A percentile compares a stretch with the other conserved stretches of the same genome.
These are phyloP conservation scores for Talaromyces wortmannii DNA, from an alignment of 495 filamentous ascomycete genomes.

Conservation along the genomic window DNA sequence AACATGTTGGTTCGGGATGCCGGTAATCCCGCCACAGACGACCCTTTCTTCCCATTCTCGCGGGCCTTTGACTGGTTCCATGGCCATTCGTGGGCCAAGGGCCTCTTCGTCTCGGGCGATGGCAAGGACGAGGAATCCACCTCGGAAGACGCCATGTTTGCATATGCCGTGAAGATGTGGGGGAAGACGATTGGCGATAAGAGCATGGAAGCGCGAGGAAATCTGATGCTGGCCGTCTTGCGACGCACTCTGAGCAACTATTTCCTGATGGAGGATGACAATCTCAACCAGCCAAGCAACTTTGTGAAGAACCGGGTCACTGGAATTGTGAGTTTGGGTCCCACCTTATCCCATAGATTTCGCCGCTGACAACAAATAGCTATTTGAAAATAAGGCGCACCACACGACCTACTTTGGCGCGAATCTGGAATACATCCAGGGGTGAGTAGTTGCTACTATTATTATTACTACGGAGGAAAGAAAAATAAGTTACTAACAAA, in stretches of 20 bases:
- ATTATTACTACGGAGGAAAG: background rate
- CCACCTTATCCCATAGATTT: too few relatives aligned
- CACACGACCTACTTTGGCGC: slow-evolving; percentile 90
- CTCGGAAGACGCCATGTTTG: slow-evolving; percentile 84
- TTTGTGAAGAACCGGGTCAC: slow-evolving; percentile 83
- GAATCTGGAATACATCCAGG: slow-evolving; percentile 79
- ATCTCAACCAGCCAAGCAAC: slow-evolving; percentile 66
- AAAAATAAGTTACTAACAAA: slow-evolving; percentile 2
- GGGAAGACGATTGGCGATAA: slow-evolving; percentile 64
- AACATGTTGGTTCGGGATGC: slow-evolving; percentile 72
- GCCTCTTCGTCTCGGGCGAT: slow-evolving; percentile 84
- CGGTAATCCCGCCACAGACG: slow-evolving; percentile 65
- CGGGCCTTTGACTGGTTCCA: slow-evolving; percentile 90
- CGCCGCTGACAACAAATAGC: slow-evolving; percentile 19
- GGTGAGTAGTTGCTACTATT: slow-evolving; percentile 22
- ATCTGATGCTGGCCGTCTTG: slow-evolving; percentile 75
- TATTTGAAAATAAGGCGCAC: slow-evolving; percentile 96
- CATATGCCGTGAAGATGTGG: slow-evolving; percentile 94
- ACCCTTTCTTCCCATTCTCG: slow-evolving; percentile 79
- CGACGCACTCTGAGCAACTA: slow-evolving; percentile 67
- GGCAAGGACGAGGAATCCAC: slow-evolving; percentile 90
- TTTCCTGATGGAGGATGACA: slow-evolving; percentile 66
- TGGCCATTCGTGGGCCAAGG: slow-evolving; percentile 94
- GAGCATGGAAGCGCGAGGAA: slow-evolving; percentile 80
- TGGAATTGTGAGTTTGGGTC: slow-evolving; percentile 59